Conservation (phyloP, 2,329 filamentous ascomycete genomes). For the Lachnellula arida region DNA sequence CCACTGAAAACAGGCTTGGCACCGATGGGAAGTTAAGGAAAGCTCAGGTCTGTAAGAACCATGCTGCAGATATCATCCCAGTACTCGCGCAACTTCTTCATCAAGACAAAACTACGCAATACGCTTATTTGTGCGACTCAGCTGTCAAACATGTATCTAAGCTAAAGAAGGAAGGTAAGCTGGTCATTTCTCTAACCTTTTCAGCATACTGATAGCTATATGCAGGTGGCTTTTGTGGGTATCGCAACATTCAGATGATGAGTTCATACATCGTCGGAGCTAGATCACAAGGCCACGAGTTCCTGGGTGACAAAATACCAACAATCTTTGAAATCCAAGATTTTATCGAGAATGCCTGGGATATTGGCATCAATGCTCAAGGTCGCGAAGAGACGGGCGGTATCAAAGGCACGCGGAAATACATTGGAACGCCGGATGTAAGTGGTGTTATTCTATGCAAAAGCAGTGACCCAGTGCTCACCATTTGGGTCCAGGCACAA, state of each 20-base stretch:
- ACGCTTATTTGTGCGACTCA: slow-evolving; percentile 76
- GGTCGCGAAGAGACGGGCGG: slow-evolving; percentile 80
- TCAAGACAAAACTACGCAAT: slow-evolving; percentile 58
- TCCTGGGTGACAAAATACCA: slow-evolving; percentile 60
- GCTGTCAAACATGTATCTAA: slow-evolving; percentile 77
- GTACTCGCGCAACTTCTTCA: slow-evolving; percentile 60
- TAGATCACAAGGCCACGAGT: slow-evolving; percentile 50
- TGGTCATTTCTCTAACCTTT: background rate
- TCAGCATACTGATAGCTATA: background rate
- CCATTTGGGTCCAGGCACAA: slow-evolving; percentile 53
- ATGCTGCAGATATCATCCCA: slow-evolving; percentile 51
- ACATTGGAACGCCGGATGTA: slow-evolving; percentile 90
- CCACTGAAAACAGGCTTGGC: slow-evolving; percentile 46
- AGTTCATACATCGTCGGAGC: slow-evolving; percentile 69
- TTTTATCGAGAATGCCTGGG: slow-evolving; percentile 83
- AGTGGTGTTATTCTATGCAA: slow-evolving; percentile 11
- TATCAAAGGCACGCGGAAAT: slow-evolving; percentile 84
- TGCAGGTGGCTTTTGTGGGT: slow-evolving; percentile 84
- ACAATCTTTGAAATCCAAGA: slow-evolving; percentile 81
- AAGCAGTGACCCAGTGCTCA: slow-evolving; percentile 5
- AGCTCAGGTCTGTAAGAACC: slow-evolving; percentile 42
- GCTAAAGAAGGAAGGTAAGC: slow-evolving; percentile 62
- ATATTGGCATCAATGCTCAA: slow-evolving; percentile 70
- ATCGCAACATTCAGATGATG: slow-evolving; percentile 92
- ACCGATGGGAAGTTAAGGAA: slow-evolving; percentile 39